Evolutionary conservation across 192 early-diverging fungal genomes (phyloP).

Genomic region (Pilaira anomala): DNA sequence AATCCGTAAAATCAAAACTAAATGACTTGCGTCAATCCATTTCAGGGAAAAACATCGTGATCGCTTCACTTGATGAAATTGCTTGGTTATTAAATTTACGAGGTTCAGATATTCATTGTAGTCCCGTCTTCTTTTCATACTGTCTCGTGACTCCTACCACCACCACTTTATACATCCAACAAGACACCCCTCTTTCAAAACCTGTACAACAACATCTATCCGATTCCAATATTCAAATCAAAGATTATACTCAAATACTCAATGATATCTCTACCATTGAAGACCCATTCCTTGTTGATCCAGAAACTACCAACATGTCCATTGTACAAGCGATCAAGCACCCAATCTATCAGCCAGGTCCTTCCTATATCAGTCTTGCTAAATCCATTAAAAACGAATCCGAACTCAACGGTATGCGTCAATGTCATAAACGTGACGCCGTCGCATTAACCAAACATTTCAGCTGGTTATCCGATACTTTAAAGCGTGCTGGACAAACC

Average conservation of each 20-base stretch:
- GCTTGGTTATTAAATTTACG: slow-evolving; percentile 96
- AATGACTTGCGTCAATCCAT: slow-evolving; percentile 59
- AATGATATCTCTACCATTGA: neutral
- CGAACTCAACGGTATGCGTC: slow-evolving; percentile 86
- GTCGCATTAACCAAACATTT: slow-evolving; percentile 82
- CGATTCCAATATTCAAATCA: slow-evolving; percentile 51
- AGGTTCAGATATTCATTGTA: slow-evolving; percentile 90
- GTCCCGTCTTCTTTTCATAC: slow-evolving; percentile 94
- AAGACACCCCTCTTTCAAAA: slow-evolving; percentile 55
- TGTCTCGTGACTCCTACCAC: slow-evolving; percentile 66
- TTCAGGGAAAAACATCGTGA: slow-evolving; percentile 61
- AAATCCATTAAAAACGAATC: slow-evolving; percentile 91
- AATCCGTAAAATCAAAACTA: slow-evolving; percentile 58
- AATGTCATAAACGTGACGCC: slow-evolving; percentile 84
- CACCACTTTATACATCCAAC: slow-evolving; percentile 73
- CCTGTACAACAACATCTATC: slow-evolving; percentile 23
- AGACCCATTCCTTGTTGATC: slow-evolving; percentile 52
- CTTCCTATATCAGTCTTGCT: slow-evolving; percentile 69
- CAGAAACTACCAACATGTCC: slow-evolving; percentile 61
- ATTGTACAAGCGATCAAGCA: slow-evolving; percentile 62
- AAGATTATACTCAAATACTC: slow-evolving; percentile 61
- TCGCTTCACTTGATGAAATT: slow-evolving; percentile 88
- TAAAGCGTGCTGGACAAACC: slow-evolving; percentile 55
- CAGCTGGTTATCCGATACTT: slow-evolving; percentile 88
- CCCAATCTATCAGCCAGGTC: slow-evolving; percentile 39